phyloP scores from a whole-genome alignment of 306 rosid genomes.

The Lathyrus sativus region DNA sequence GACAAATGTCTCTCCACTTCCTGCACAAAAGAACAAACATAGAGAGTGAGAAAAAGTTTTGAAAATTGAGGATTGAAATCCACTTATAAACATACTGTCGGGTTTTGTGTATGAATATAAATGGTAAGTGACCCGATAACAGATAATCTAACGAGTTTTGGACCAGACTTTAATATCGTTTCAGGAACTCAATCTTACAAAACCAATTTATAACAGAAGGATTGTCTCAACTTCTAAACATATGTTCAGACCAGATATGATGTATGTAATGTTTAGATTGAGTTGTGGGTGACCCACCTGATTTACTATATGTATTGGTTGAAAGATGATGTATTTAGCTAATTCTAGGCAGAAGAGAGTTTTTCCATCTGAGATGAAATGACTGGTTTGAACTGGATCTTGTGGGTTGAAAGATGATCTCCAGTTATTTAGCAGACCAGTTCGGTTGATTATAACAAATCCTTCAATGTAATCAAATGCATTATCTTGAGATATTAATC shows the following conservation, averaged over 20 bases:
- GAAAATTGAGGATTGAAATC: too few species aligned
- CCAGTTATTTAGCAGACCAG: constrained; percentile 91
- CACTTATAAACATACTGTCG: too few species aligned
- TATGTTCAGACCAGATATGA: too few species aligned
- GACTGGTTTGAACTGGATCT: constrained; percentile 83
- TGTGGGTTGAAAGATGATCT: constrained; percentile 89
- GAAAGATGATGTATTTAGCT: constrained; percentile 74
- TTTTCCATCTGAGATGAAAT: constrained; percentile 85
- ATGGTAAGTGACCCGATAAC: too few species aligned
- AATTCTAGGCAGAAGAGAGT: constrained; percentile 85
- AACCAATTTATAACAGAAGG: too few species aligned
- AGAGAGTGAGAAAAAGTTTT: constrained; percentile 1
- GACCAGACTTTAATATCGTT: too few species aligned
- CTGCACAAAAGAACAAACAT: constrained; percentile 47
- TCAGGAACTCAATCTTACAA: too few species aligned
- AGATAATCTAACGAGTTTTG: too few species aligned
- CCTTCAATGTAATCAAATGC: constrained; percentile 89
- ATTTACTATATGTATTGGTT: constrained; percentile 43
- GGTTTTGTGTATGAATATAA: too few species aligned
- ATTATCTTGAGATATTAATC: constrained; percentile 57
- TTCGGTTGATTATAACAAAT: constrained; percentile 88
- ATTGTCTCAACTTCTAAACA: too few species aligned
- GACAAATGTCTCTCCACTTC: constrained; percentile 58
- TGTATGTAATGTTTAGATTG: constrained; percentile 6
- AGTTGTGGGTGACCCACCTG: constrained; percentile 52